phyloP scores from a whole-genome alignment of 345 rosid species.

The Moringa oleifera region DNA sequence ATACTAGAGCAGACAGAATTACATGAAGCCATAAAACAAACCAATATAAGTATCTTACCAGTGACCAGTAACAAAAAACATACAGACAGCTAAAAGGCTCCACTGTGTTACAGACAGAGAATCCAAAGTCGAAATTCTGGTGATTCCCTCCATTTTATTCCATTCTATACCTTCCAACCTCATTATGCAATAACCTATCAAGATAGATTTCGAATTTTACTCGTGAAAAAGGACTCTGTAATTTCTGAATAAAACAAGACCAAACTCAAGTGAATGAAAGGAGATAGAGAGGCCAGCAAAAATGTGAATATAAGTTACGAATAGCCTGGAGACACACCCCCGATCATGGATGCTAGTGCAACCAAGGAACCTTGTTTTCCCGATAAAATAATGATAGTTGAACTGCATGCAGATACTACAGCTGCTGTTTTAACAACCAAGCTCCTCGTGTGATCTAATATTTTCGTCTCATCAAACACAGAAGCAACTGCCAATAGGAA shows the following conservation, averaged over 20 bases:
- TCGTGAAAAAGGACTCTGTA: slow-evolving; percentile 2
- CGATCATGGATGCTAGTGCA: slow-evolving; percentile 54
- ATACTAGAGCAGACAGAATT: not conserved
- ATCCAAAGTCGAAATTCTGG: slow-evolving; percentile 25
- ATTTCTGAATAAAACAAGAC: not conserved
- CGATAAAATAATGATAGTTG: slow-evolving; percentile 63
- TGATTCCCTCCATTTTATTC: slow-evolving; percentile 20
- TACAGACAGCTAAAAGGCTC: slow-evolving; percentile 72
- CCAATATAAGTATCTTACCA: slow-evolving; percentile 44
- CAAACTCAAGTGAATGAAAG: not conserved
- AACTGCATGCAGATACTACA: slow-evolving; percentile 68
- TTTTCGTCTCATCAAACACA: slow-evolving; percentile 21
- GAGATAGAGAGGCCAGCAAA: not conserved
- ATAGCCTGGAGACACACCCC: slow-evolving; percentile 41
- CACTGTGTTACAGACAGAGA: slow-evolving; percentile 71
- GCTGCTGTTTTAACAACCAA: slow-evolving; percentile 39
- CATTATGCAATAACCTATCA: slow-evolving; percentile 74
- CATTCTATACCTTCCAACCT: slow-evolving; percentile 52
- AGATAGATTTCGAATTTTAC: slow-evolving; percentile 7
- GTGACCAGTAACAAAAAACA: slow-evolving; percentile 90
- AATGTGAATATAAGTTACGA: not conserved
- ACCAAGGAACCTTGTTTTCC: slow-evolving; percentile 87
- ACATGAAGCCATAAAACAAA: not conserved
- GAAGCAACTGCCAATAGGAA: slow-evolving; percentile 35
- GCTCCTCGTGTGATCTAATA: slow-evolving; percentile 16